phyloP scores from a whole-genome alignment of 1,284 basidiomycete genomes.

The Amylostereum areolatum region DNA sequence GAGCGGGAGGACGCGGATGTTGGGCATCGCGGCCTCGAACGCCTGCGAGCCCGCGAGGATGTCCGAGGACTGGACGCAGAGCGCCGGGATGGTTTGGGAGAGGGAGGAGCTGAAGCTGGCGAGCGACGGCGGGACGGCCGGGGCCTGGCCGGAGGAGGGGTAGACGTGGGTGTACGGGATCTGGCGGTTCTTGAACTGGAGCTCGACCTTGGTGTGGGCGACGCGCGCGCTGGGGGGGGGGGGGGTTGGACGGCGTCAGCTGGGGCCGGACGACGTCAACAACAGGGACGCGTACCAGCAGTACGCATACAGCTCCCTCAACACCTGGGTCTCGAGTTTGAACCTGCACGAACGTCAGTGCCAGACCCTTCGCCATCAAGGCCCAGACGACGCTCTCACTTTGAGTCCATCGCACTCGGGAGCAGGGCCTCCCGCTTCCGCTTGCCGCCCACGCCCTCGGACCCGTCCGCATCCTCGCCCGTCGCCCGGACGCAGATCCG shows the following conservation, averaged over 20 bases:
- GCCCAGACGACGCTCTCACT: constrained; percentile 16
- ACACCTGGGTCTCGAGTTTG: constrained; percentile 58
- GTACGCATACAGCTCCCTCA: constrained; percentile 73
- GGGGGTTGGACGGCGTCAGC: not conserved
- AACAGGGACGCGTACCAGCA: constrained; percentile 53
- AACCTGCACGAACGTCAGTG: constrained; percentile 37
- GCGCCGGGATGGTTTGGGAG: constrained; percentile 67
- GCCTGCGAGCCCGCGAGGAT: constrained; percentile 78
- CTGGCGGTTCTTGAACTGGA: constrained; percentile 76
- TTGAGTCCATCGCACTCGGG: constrained; percentile 12
- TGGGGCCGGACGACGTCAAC: not conserved
- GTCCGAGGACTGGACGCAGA: constrained; percentile 77
- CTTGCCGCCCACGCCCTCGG: constrained; percentile 33
- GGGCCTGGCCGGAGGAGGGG: constrained; percentile 34
- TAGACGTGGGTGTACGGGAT: constrained; percentile 78
- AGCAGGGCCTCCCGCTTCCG: constrained; percentile 26
- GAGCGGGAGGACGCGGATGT: constrained; percentile 81
- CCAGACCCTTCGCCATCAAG: not conserved
- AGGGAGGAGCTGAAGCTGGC: constrained; percentile 61
- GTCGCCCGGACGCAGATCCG: constrained; percentile 36
- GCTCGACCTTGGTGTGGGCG: constrained; percentile 84
- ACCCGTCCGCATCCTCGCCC: not conserved
- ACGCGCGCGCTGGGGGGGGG: constrained; percentile 66
- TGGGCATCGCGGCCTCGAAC: constrained; percentile 85
- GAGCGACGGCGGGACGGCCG: constrained; percentile 39